Evolutionary conservation across 2,329 filamentous ascomycete species (phyloP).

Genomic region (Emergomyces pasteurianus): DNA sequence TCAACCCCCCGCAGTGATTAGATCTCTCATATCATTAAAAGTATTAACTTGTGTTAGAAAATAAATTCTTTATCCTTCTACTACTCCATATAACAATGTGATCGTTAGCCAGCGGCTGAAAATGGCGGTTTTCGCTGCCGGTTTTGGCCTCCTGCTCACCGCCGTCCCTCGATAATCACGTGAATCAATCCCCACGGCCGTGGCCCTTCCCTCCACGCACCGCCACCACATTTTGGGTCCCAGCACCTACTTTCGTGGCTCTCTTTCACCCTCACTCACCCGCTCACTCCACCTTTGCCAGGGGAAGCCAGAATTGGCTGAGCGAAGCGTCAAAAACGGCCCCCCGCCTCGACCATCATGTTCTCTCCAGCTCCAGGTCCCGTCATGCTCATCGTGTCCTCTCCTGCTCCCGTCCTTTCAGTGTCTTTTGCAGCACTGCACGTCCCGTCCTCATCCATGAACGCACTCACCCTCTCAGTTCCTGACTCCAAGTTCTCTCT

Average conservation of each 20-base stretch:
- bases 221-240: not conserved
- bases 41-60: too few relatives aligned
- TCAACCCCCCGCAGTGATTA: too few relatives aligned
- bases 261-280: not conserved
- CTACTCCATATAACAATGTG: not conserved
- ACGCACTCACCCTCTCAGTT: not conserved
- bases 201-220: not conserved
- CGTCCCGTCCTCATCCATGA: not conserved
- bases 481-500: not conserved
- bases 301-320: not conserved
- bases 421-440: not conserved
- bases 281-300: not conserved
- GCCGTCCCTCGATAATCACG: not conserved
- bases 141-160: not conserved
- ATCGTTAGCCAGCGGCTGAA: not conserved
- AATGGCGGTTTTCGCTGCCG: too few relatives aligned
- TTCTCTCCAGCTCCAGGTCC: not conserved
- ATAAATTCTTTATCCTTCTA: too few relatives aligned
- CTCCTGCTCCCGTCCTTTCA: not conserved
- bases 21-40: too few relatives aligned
- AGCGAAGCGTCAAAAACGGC: not conserved
- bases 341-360: not conserved
- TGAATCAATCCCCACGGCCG: not conserved
- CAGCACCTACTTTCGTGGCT: not conserved
- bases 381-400: not conserved